Percentiles rank a stretch among this genome's conserved stretches.
These are phyloP conservation scores for Xenoacremonium recifei DNA, from an alignment of 2,329 filamentous ascomycete species.

Conservation along the genomic window DNA sequence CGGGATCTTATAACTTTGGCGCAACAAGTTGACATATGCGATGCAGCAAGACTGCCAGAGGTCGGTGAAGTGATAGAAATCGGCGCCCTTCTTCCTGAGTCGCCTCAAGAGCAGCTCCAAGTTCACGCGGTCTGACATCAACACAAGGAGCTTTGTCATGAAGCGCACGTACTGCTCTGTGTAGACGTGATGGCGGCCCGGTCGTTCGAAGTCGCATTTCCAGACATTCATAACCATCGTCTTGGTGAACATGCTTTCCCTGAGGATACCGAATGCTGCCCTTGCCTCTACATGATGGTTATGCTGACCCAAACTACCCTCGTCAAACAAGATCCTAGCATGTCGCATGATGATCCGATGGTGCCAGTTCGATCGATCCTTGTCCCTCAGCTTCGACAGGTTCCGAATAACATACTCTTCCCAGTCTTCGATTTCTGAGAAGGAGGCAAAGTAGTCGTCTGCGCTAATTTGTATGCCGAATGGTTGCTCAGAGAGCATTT, in stretches of 20 bases:
- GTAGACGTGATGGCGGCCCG: constrained; percentile 88
- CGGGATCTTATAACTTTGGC: constrained; percentile 46
- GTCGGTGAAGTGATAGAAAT: constrained; percentile 64
- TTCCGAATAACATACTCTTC: constrained; percentile 53
- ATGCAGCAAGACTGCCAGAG: constrained; percentile 57
- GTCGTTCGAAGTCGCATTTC: constrained; percentile 83
- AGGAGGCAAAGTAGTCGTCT: constrained; percentile 34
- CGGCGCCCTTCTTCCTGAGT: constrained; percentile 76
- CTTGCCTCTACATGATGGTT: constrained; percentile 65
- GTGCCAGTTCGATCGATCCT: constrained; percentile 94
- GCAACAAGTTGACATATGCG: constrained; percentile 53
- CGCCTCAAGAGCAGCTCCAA: constrained; percentile 77
- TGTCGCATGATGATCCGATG: constrained; percentile 84
- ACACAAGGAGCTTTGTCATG: constrained; percentile 71
- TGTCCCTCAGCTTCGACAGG: constrained; percentile 55
- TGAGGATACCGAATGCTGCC: constrained; percentile 76
- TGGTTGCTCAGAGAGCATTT: constrained; percentile 56
- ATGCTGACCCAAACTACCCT: constrained; percentile 35
- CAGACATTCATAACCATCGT: constrained; percentile 94
- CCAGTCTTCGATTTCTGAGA: constrained; percentile 55
- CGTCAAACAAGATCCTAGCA: constrained; percentile 53
- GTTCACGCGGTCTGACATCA: constrained; percentile 71
- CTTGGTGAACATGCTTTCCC: constrained; percentile 78
- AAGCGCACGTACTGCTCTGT: constrained; percentile 84
- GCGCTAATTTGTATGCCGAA: constrained; percentile 40